Base-by-base conservation (phyloP, 2,329 filamentous ascomycete genomes). In the Fusarium stilboides region DNA sequence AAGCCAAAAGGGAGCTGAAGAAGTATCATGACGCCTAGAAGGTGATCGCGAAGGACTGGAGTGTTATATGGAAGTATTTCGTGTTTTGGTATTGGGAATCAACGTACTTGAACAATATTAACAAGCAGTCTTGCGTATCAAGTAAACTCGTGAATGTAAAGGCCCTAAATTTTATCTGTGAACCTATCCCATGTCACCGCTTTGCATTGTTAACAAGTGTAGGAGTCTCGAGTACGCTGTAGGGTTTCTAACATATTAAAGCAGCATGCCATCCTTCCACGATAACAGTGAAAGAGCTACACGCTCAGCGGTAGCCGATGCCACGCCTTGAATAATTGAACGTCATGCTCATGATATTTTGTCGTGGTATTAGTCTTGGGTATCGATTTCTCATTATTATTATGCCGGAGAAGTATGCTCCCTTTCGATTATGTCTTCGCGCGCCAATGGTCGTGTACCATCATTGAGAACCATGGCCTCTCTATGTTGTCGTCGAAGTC, bases 381-480 rank as follows among this genome's bases (percentile, higher is more conserved):
- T 64, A 50, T 46, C 12, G 37, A 34, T 43, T 33, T 14, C 37
- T 51, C 26, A n/a, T 33, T 37, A 49, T 56, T n/a, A 37, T 37
- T 63, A 70, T 39, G 57, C 53, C 22, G 63, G 76, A 40, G 81
- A 82, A 46, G 81, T 81, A 45, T 85, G 81, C 37, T 85, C 86
- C 65, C 88, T 82, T 77, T 96, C 91, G 54, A 94, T 93, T 36
- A 97, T 97, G 76, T 97, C 92, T 44, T 89, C 88, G 67, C 89
- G 87, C 6, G 87, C 89, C 44, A 97, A 78, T 2, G 92, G 91
- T 33, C 91, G 86, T 22, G 88, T 93, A n/a, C 93, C 92, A 74
- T 97, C 94, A 74, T 94, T 95, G 58, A 97, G 83, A 20, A 98
- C 94, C 88, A 98, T 94, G 6, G 94, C 94, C 81, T 97, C 94